These are phyloP conservation scores for Mycena polygramma DNA, from an alignment of 768 basidiomycete genomes.

Conservation along the genomic window DNA sequence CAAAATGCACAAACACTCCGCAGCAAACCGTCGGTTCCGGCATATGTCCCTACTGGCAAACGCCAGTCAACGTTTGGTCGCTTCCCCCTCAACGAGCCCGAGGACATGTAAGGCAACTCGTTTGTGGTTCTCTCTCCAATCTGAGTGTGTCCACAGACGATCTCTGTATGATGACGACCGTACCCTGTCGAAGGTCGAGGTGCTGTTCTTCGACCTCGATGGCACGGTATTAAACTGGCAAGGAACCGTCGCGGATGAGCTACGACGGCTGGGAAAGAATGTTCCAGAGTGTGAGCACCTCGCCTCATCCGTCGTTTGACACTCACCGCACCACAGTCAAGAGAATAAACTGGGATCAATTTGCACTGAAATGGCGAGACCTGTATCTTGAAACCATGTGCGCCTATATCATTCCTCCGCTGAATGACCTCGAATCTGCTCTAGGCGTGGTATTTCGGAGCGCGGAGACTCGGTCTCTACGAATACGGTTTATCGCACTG, in stretches of 20 bases:
- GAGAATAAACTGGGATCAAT: conserved; percentile 27
- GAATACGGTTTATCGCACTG: conserved; percentile 27
- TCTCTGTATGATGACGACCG: conserved; percentile 27
- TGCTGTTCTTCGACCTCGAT: conserved; percentile 38
- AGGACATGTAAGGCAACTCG: conserved; percentile 19
- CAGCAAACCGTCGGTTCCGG: conserved; percentile 13
- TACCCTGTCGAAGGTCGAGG: conserved; percentile 32
- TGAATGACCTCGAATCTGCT: background rate
- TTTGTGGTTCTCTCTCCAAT: background rate
- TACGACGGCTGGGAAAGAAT: conserved; percentile 19
- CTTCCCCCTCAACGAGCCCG: conserved; percentile 35
- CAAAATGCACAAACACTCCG: conserved; percentile 20
- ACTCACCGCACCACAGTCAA: background rate
- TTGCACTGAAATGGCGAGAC: conserved; percentile 33
- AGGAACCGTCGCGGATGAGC: conserved; percentile 28
- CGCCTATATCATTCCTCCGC: background rate
- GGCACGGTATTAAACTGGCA: conserved; percentile 36
- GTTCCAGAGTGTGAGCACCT: background rate
- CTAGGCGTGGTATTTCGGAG: conserved; percentile 30
- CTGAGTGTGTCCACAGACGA: conserved; percentile 1
- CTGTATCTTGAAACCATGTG: conserved; percentile 26
- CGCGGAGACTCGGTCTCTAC: conserved; percentile 26
- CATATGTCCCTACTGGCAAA: conserved; percentile 18
- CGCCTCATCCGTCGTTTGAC: background rate
- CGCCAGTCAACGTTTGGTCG: conserved; percentile 24